These are phyloP conservation scores for Pythium grandisporangium DNA, from an alignment of 352 stramenopile species.

Conservation along the genomic window DNA sequence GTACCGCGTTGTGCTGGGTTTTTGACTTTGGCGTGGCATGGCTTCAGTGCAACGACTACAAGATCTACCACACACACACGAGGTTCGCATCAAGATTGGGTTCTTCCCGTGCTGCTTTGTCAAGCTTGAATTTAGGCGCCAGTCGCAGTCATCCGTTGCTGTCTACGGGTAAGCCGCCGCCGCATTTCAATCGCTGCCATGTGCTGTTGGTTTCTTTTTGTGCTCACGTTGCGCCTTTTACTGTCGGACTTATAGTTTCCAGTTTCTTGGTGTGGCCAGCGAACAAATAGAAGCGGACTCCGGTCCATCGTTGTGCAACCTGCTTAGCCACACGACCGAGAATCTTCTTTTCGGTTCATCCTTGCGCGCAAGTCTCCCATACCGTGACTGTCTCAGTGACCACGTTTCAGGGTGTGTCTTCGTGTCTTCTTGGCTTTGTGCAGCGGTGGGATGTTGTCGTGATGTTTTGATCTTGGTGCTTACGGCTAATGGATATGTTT, in stretches of 20 bases:
- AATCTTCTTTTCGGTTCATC: constrained; percentile 19
- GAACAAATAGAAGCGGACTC: constrained; percentile 43
- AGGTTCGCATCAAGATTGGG: constrained; percentile 36
- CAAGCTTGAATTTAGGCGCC: constrained; percentile 47
- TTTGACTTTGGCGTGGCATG: too few species aligned
- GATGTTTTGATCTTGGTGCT: background rate
- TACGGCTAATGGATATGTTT: background rate
- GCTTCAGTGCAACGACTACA: constrained; percentile 35
- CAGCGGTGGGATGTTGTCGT: background rate
- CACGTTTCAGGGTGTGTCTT: constrained; percentile 11
- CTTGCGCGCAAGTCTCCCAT: constrained; percentile 14
- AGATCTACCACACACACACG: constrained; percentile 42
- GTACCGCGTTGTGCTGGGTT: too few species aligned
- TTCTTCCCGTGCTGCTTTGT: constrained; percentile 68
- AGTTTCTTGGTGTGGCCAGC: constrained; percentile 34
- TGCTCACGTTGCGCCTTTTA: too few species aligned
- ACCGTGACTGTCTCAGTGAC: constrained; percentile 19
- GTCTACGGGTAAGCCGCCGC: constrained; percentile 43
- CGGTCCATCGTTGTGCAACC: constrained; percentile 38
- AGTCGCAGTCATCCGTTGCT: constrained; percentile 40
- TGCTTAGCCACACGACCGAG: constrained; percentile 58
- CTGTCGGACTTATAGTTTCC: constrained; percentile 30
- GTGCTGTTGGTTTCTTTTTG: too few species aligned
- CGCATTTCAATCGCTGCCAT: too few species aligned
- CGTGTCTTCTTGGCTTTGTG: background rate